These are phyloP conservation scores for Closterium sp. DNA, from an alignment of 139 green algal species.

Conservation along the genomic window DNA sequence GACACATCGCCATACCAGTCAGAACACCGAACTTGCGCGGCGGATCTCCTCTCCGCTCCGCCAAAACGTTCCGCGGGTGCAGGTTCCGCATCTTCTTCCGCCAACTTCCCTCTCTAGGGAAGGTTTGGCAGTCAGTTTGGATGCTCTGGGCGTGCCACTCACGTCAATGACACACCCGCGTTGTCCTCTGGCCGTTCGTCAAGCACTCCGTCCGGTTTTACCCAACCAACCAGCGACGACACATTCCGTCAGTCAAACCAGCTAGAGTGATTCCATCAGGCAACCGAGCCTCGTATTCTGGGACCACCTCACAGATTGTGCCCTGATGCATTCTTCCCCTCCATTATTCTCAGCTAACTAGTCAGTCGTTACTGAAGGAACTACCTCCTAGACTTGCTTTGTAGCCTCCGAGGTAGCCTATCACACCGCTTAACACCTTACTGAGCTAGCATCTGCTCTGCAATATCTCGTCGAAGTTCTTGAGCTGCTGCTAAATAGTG, in stretches of 20 bases:
- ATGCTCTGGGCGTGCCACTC: background rate
- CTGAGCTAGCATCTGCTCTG: background rate
- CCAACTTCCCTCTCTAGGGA: background rate
- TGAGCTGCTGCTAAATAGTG: background rate
- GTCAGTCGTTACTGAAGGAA: background rate
- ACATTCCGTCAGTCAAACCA: background rate
- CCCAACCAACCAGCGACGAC: background rate
- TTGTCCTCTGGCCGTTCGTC: background rate
- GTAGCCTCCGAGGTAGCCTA: background rate
- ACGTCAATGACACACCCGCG: background rate
- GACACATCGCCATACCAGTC: background rate
- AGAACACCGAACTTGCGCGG: background rate
- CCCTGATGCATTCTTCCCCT: background rate
- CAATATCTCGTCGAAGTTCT: background rate
- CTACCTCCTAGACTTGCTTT: background rate
- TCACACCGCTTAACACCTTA: background rate
- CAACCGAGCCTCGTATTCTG: background rate
- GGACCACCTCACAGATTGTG: background rate
- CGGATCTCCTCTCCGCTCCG: background rate
- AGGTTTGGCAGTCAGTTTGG: background rate
- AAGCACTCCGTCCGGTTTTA: background rate
- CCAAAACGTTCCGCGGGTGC: background rate
- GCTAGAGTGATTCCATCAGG: background rate
- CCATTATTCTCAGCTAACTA: too few relatives aligned
- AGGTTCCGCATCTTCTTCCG: background rate